Evolutionary conservation across 768 basidiomycete species (phyloP).

Genomic region (Lactarius quietus): DNA sequence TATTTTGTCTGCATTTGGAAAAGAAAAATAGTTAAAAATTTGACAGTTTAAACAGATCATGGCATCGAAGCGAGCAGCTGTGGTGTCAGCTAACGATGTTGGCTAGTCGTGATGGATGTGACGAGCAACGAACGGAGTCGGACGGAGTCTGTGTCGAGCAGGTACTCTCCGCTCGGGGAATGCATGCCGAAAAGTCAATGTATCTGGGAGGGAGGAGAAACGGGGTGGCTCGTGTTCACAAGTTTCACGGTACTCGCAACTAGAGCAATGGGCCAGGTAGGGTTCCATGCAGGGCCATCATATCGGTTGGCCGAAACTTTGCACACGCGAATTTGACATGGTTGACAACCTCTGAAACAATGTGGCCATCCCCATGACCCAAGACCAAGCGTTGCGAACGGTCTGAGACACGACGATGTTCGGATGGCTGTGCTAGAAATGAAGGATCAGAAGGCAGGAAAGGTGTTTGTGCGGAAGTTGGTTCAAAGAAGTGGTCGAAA

Average conservation of each 20-base stretch:
- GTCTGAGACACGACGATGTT: conserved; percentile 19
- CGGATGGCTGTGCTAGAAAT: conserved; percentile 9
- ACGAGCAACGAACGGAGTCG: conserved; percentile 10
- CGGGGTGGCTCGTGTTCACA: background rate
- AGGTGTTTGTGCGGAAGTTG: conserved; percentile 17
- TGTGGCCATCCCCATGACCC: conserved; percentile 14
- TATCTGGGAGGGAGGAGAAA: conserved; percentile 6
- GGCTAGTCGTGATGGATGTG: background rate
- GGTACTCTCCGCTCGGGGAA: conserved; percentile 7
- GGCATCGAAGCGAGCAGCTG: conserved; percentile 17
- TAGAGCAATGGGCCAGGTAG: conserved; percentile 15
- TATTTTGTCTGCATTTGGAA: background rate
- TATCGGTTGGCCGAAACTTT: conserved; percentile 18
- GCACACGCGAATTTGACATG: conserved; percentile 23
- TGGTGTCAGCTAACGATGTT: conserved; percentile 14
- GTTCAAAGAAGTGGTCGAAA: conserved; percentile 10
- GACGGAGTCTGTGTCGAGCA: background rate
- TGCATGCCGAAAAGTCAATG: conserved; percentile 17
- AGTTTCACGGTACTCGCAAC: conserved; percentile 20
- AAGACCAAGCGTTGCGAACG: conserved; percentile 1
- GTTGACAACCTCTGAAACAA: conserved; percentile 18
- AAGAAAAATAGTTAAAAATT: background rate
- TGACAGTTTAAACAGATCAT: conserved; percentile 3
- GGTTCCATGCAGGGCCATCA: conserved; percentile 2
- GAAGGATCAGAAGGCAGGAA: conserved; percentile 4